Conservation (phyloP, 768 basidiomycete genomes). For the Suillus clintonianus region DNA sequence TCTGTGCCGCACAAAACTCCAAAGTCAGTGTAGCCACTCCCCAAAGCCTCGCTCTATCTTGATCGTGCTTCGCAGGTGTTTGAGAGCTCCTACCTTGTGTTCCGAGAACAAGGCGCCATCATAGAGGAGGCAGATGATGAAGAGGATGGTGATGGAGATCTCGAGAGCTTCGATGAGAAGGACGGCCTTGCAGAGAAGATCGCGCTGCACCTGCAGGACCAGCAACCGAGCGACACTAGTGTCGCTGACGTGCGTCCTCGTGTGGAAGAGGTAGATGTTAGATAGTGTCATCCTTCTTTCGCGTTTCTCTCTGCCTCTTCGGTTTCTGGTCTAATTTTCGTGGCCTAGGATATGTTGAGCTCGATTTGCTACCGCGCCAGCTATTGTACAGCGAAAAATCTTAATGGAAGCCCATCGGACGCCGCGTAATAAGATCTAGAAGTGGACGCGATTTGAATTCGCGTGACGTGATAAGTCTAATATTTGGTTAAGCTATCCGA, state of each 20-base stretch:
- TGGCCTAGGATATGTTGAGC: not conserved
- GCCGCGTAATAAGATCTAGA: not conserved
- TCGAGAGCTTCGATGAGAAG: conserved; percentile 46
- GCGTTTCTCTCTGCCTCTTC: not conserved
- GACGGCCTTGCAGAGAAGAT: conserved; percentile 41
- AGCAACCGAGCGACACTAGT: not conserved
- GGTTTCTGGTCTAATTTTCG: not conserved
- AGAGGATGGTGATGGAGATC: conserved; percentile 28
- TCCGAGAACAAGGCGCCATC: conserved; percentile 66
- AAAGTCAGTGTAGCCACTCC: conserved; percentile 40
- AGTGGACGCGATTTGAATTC: not conserved
- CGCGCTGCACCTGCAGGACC: conserved; percentile 23
- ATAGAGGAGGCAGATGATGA: conserved; percentile 63
- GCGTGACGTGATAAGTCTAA: not conserved
- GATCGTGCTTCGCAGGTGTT: conserved; percentile 43
- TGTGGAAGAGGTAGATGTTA: not conserved
- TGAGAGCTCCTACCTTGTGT: conserved; percentile 56
- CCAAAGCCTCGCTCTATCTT: not conserved
- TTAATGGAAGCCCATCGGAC: not conserved
- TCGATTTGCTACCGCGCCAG: not conserved
- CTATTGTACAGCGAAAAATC: not conserved
- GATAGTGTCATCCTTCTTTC: not conserved
- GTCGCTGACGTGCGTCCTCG: not conserved
- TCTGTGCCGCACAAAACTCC: conserved; percentile 80
- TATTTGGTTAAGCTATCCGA: no score